Base-by-base conservation (phyloP, 306 rosid genomes). In the Canavalia ensiformis region DNA sequence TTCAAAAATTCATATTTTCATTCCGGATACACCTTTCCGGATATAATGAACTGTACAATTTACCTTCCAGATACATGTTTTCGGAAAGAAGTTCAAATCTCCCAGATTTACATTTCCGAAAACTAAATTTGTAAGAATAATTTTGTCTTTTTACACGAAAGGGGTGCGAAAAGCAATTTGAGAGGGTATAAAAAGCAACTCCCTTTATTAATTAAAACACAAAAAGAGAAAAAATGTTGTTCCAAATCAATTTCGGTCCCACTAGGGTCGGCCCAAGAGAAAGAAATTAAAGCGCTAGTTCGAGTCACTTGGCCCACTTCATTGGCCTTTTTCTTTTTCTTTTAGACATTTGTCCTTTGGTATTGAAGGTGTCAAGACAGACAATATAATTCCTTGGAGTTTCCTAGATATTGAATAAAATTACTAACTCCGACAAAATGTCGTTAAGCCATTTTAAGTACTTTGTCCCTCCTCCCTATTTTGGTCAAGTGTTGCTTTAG, bases 291-390 rank as follows among this genome's bases (percentile, higher is more conserved):
- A 73, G 84, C 0, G 6, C 2, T 37, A 10, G n/a, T 47, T n/a
- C 58, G 33, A 63, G 41, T 69, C 41, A 58, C 30, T 56, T 45
- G 77, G 64, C 6, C 82, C 82, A 41, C 46, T 83, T 83, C 28
- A 34, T 33, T 66, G 58, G 52, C 59, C 81, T 67, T 79, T 84
- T 64, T 70, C 82, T 69, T 77, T 83, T 82, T 76, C 67, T 18
- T 67, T 51, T 3, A 45, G 55, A 52, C 18, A 72, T 64, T 55
- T 77, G 60, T 54, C 37, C 68, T 76, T 55, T 46, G 30, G 44
- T 76, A 34, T 11, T 69, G 42, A 76, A 30, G 56, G 29, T 69
- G 51, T 41, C 47, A 47, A 68, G 30, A 50, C 13, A 60, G 29
- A 60, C 28, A 29, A 8, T 47, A 37, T 37, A 8, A 67, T 8